phyloP scores from a whole-genome alignment of 345 rosid species.

The Heritiera fomes region DNA sequence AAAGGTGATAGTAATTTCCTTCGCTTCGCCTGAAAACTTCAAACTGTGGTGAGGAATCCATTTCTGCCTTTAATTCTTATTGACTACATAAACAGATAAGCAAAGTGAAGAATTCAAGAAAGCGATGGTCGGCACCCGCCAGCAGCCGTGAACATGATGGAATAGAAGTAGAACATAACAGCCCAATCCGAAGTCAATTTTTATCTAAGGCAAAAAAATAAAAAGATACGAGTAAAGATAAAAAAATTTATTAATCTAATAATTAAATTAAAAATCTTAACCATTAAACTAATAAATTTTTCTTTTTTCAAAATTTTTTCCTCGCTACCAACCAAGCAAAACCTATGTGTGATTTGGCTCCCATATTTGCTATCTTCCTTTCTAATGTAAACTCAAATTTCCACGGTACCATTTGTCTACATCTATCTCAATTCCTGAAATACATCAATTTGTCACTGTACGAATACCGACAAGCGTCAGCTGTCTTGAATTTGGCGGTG shows the following conservation, averaged over 20 bases:
- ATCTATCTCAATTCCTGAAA: neutral
- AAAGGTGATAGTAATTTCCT: neutral
- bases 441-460: neutral
- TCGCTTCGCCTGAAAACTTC: neutral
- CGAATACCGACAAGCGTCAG: neutral
- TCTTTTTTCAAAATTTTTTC: too few species aligned
- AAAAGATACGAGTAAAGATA: too few species aligned
- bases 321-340: too few species aligned
- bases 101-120: neutral
- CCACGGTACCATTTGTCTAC: neutral
- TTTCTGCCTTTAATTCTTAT: neutral
- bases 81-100: neutral
- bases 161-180: neutral
- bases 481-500: neutral
- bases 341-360: neutral
- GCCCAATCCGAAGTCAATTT: neutral
- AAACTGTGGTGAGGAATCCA: neutral
- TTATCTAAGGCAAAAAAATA: too few species aligned
- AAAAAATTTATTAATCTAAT: too few species aligned
- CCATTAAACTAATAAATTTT: too few species aligned
- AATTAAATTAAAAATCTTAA: too few species aligned
- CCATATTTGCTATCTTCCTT: neutral
- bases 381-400: neutral
- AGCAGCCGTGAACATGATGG: neutral
- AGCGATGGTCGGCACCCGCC: neutral